Evolutionary conservation across 352 stramenopile species (phyloP), one percentile per base, ranked within the genome.

Genomic region (Pythium sp.): DNA sequence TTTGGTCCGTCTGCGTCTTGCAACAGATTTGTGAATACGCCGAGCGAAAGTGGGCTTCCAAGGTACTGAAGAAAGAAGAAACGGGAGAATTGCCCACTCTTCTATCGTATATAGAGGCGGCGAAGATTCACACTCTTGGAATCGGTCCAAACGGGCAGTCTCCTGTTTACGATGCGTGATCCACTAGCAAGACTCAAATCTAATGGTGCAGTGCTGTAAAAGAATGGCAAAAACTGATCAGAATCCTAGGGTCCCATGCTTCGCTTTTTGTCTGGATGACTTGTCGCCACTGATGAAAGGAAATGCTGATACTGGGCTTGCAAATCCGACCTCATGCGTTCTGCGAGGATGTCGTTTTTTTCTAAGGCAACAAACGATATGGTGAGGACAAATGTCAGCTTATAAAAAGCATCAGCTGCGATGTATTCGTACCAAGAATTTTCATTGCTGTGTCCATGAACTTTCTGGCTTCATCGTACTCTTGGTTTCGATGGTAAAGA

Each of bases 31-130:
- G 94, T 69, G 91, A 98, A 73, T 97, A 98, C 64, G 90, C 93
- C 5, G 94, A 98, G 69, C 78, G 93, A 36, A 95, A 96, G 53
- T 98, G 92, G 90, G 93, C 92, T 9, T 98, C 92, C 20, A 95
- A 93, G 63, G 77, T 96, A 14, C 65, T 97, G 34, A 94, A 92
- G 62, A 93, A 95, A 62, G 78, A 95, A 75, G 82, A 90, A 41
- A 90, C 74, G 0, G 83, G 79, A 15, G 84, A 93, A 53, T 57
- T 95, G 28, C 89, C 88, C 24, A 82, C 84, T 26, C 51, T 95
- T 51, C 66, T 73, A 62, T 74, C 84, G 7, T 96, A 96, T 63
- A 77, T 91, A 58, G 84, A 94, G 20, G 86, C 89, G 22, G 78
- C 89, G 6, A 94, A 94, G 65, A 75, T 81, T 32, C 84, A 94